Conservation (phyloP, 345 rosid genomes). For the Toxicodendron radicans region DNA sequence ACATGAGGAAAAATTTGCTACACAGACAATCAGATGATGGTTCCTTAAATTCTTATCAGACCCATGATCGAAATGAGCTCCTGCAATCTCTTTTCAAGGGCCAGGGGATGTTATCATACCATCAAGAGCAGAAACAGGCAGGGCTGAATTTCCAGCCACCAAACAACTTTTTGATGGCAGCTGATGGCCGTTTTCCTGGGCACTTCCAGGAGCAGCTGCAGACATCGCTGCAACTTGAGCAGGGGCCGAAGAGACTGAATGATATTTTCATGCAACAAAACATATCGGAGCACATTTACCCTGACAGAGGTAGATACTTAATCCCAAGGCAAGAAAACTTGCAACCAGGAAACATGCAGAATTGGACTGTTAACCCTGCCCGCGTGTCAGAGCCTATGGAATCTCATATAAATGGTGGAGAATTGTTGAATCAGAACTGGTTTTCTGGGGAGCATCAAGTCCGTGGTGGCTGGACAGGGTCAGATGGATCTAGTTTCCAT, state of each 20-base stretch:
- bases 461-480: slow-evolving; percentile 58
- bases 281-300: slow-evolving; percentile 44
- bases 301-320: slow-evolving; percentile 57
- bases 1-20: slow-evolving; percentile 43
- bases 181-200: slow-evolving; percentile 47
- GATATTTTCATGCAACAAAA: slow-evolving; percentile 58
- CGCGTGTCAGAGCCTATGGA: slow-evolving; percentile 50
- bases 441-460: slow-evolving; percentile 54
- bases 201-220: slow-evolving; percentile 61
- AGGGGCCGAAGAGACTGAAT: slow-evolving; percentile 53
- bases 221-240: slow-evolving; percentile 47
- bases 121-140: slow-evolving; percentile 53
- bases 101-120: slow-evolving; percentile 50
- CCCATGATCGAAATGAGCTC: slow-evolving; percentile 67
- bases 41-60: slow-evolving; percentile 56
- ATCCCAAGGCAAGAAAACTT: slow-evolving; percentile 57
- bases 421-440: slow-evolving; percentile 66
- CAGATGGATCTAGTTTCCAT: slow-evolving; percentile 43
- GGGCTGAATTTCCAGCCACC: slow-evolving; percentile 59
- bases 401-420: slow-evolving; percentile 46
- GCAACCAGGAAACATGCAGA: slow-evolving; percentile 42
- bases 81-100: slow-evolving; percentile 80
- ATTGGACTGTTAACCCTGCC: slow-evolving; percentile 55
- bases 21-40: slow-evolving; percentile 49
- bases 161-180: slow-evolving; percentile 47